Percentiles rank a stretch among this genome's conserved stretches.
Conservation (phyloP, 306 rosid genomes). For the Vicia sativa region DNA sequence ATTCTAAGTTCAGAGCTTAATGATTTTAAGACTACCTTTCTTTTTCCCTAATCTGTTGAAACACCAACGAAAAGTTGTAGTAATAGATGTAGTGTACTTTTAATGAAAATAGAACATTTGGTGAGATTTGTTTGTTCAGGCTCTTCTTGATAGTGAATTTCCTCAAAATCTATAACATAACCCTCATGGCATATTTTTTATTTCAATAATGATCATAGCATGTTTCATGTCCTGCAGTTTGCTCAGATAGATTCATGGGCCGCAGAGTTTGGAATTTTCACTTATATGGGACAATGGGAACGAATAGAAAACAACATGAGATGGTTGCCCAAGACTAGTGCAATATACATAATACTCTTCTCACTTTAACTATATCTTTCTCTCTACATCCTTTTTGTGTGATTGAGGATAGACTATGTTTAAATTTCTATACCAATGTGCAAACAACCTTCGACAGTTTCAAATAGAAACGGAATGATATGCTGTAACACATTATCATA, state of each 20-base stretch:
- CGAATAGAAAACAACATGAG: conserved; percentile 55
- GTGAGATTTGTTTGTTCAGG: neutral
- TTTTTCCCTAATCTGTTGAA: conserved; percentile 11
- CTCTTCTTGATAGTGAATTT: conserved; percentile 22
- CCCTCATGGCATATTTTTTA: conserved; percentile 12
- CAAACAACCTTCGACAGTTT: too few relatives aligned
- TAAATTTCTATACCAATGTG: too few relatives aligned
- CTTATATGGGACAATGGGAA: conserved; percentile 74
- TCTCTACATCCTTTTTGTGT: neutral
- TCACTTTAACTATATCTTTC: conserved; percentile 23
- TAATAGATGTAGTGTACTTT: conserved; percentile 23
- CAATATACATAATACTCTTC: conserved; percentile 65
- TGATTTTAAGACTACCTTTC: neutral
- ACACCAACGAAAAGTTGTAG: conserved; percentile 19
- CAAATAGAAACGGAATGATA: too few relatives aligned
- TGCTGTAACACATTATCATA: too few relatives aligned
- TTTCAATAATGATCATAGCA: neutral
- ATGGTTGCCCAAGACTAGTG: conserved; percentile 80
- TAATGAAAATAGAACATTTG: conserved; percentile 2
- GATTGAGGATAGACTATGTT: conserved; percentile 17
- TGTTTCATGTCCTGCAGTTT: conserved; percentile 61
- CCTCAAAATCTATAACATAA: conserved; percentile 11
- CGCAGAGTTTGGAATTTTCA: conserved; percentile 56
- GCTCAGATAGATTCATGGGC: conserved; percentile 54
- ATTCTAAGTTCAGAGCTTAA: conserved; percentile 12